Evolutionary conservation across 2,329 filamentous ascomycete genomes (phyloP), one percentile per base, ranked within the genome.

Genomic region (Xylariaceae sp.): DNA sequence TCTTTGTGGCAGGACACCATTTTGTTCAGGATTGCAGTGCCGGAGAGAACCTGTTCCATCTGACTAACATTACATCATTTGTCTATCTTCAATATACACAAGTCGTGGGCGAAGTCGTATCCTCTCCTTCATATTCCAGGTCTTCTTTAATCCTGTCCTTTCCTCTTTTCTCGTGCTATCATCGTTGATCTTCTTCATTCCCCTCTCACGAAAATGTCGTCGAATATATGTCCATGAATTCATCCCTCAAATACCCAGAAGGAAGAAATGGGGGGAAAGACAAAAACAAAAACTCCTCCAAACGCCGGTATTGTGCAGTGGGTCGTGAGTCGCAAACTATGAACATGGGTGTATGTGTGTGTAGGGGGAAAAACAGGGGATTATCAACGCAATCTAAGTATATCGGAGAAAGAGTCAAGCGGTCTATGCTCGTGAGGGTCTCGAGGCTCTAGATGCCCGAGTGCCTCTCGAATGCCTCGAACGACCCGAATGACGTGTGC

Each of bases 401-500:
- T 32, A 8, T 12, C 7, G 27, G 12, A 32, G 27, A 8, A 32
- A 16, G 27, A 12, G 27, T 32, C 12, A 8, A 16, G 27, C 7
- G 27, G 16, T 14, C 27, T 32, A 32, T 16, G 49, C 44, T 37
- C 51, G 37, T 32, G 51, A 53, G 8, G 51, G 45, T 3, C 51
- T 42, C 27, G 27, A 32, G 25, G 25, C 25, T 40, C 61, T 58
- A 38, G 61, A 61, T 16, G 52, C 42, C 25, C 58, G 47, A 21
- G 60, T 60, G 6, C 49, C 44, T 35, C 58, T 55, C 22, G 62
- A 63, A 19, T 56, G 52, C 52, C 61, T 56, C 17, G 60, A 63
- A 3, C 44, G 49, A 40, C 55, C 48, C 25, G 60, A 64, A 37
- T 49, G 45, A 37, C 54, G 44, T 12, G 54, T 50, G 32, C 49